Conservation (phyloP, 2,329 filamentous ascomycete species). For the Fusarium aywerte region DNA sequence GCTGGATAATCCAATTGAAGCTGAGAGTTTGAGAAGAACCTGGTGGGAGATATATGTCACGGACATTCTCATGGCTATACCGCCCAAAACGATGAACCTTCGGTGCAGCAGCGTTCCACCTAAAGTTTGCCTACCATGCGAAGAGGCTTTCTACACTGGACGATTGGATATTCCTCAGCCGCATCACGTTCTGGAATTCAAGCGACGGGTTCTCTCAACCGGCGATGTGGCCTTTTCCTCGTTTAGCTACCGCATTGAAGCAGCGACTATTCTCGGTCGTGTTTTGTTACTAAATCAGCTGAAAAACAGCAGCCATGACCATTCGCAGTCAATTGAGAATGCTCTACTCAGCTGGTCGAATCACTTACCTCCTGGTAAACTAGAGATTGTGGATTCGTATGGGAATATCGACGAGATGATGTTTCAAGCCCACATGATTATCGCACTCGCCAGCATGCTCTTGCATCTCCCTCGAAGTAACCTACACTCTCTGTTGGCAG, state of each 20-base stretch:
- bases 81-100: conserved; percentile 19
- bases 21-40: conserved; percentile 37
- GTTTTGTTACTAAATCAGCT: conserved; percentile 30
- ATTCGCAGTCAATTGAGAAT: conserved; percentile 39
- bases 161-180: conserved; percentile 20
- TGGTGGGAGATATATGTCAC: conserved; percentile 44
- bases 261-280: conserved; percentile 31
- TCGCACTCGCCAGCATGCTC: conserved; percentile 35
- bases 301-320: conserved; percentile 29
- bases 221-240: conserved; percentile 38
- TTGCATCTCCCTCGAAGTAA: conserved; percentile 39
- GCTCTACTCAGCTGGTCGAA: conserved; percentile 39
- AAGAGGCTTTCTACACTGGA: conserved; percentile 27
- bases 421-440: conserved; percentile 40
- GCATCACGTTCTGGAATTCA: conserved; percentile 32
- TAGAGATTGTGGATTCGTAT: conserved; percentile 35
- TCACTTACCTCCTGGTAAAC: conserved; percentile 26
- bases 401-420: conserved; percentile 42
- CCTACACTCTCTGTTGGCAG: conserved; percentile 16
- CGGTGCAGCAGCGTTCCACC: conserved; percentile 28
- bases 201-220: conserved; percentile 12
- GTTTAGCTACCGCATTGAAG: conserved; percentile 42
- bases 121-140: conserved; percentile 35
- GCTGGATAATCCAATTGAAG: conserved; percentile 26
- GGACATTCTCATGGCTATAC: conserved; percentile 35